These are phyloP conservation scores for Aspergillus steynii DNA, from an alignment of 495 filamentous ascomycete species.

Conservation along the genomic window DNA sequence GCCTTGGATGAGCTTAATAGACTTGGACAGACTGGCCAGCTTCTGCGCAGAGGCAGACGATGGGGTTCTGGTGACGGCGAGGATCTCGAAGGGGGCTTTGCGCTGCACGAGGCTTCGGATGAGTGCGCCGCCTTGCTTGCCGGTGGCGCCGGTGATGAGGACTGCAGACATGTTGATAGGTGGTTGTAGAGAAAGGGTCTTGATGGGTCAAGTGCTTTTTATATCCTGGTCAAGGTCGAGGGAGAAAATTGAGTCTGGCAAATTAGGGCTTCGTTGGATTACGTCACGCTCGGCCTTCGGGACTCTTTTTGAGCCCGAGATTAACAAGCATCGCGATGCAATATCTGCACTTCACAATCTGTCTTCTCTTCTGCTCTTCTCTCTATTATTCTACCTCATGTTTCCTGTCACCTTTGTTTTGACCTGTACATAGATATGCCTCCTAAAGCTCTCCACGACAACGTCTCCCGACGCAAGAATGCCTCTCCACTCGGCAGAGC, in stretches of 20 bases:
- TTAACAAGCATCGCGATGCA: background rate
- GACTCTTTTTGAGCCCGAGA: background rate
- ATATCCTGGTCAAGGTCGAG: no score
- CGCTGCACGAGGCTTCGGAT: slow-evolving; percentile 54
- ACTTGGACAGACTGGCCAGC: slow-evolving; percentile 47
- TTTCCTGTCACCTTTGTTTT: no score
- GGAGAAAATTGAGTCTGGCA: no score
- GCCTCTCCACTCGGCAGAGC: slow-evolving; percentile 49
- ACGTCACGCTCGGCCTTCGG: background rate
- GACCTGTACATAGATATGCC: background rate
- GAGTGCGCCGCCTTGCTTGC: slow-evolving; percentile 67
- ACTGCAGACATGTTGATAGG: slow-evolving; percentile 18
- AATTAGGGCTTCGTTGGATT: background rate
- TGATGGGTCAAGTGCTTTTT: no score
- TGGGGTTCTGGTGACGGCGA: slow-evolving; percentile 64
- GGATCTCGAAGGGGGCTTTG: slow-evolving; percentile 54
- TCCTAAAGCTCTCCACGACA: slow-evolving; percentile 16
- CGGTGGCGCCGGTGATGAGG: slow-evolving; percentile 70
- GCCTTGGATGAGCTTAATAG: slow-evolving; percentile 52
- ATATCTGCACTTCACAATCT: background rate
- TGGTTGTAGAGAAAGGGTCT: no score
- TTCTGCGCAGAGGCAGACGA: slow-evolving; percentile 43
- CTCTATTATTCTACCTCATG: background rate
- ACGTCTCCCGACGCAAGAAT: slow-evolving; percentile 29
- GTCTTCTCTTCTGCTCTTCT: background rate